phyloP scores from a whole-genome alignment of 371 early-diverging fungal genomes.

The Phascolomyces articulosus region DNA sequence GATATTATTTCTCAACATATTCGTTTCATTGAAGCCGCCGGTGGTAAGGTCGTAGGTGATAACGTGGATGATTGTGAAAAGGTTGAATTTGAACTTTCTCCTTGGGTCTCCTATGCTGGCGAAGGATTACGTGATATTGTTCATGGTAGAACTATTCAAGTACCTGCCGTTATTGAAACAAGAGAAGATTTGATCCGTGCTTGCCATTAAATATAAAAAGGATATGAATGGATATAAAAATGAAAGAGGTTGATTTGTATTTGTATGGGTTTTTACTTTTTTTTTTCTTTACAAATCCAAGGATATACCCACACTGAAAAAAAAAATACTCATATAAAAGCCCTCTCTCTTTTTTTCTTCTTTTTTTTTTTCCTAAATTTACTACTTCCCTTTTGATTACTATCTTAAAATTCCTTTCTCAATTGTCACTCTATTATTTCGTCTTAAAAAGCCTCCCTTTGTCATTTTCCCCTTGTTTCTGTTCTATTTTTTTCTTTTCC shows the following conservation, averaged over 20 bases:
- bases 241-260: too few relatives aligned
- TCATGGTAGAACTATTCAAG: slow-evolving; percentile 59
- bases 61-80: slow-evolving; percentile 47
- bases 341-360: neutral
- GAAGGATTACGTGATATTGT: slow-evolving; percentile 82
- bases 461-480: too few relatives aligned
- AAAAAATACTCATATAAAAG: too few relatives aligned
- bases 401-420: too few relatives aligned
- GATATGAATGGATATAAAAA: neutral
- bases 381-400: too few relatives aligned
- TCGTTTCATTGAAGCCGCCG: slow-evolving; percentile 85
- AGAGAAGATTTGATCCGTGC: slow-evolving; percentile 47
- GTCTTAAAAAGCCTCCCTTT: too few relatives aligned
- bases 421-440: too few relatives aligned
- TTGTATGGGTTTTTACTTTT: neutral
- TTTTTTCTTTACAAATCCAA: too few relatives aligned
- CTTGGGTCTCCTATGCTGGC: slow-evolving; percentile 91
- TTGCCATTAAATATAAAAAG: slow-evolving; percentile 6
- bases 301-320: neutral
- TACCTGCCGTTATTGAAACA: slow-evolving; percentile 51
- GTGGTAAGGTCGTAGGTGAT: slow-evolving; percentile 73
- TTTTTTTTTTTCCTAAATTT: neutral
- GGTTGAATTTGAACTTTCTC: slow-evolving; percentile 81
- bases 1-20: slow-evolving; percentile 87
- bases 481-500: too few relatives aligned